A percentile compares a stretch with the other conserved stretches of the same genome.
Evolutionary conservation across 257 asterid species (phyloP).

Genomic region (Avicennia marina): DNA sequence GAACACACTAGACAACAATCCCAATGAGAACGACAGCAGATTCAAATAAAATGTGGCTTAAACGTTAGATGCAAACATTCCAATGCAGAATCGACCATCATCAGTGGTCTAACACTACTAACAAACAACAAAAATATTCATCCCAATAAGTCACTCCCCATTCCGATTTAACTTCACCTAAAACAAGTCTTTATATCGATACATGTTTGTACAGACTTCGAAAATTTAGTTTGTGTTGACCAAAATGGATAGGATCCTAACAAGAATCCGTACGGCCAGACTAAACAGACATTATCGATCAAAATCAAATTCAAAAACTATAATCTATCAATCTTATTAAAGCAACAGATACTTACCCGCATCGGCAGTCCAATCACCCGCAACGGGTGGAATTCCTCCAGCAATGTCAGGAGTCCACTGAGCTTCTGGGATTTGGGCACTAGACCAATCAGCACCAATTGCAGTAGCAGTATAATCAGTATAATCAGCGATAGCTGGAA

Average conservation of each 20-base stretch:
- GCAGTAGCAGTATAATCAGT: slow-evolving; percentile 24
- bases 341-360: slow-evolving; percentile 23
- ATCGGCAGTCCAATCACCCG: slow-evolving; percentile 28
- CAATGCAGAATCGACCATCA: not conserved
- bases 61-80: too few relatives aligned
- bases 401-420: slow-evolving; percentile 30
- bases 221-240: not conserved
- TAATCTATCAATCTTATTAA: not conserved
- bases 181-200: too few relatives aligned
- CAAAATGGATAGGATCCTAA: too few relatives aligned
- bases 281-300: not conserved
- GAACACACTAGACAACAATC: not conserved
- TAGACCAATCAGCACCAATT: slow-evolving; percentile 38
- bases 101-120: too few relatives aligned
- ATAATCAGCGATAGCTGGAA: slow-evolving; percentile 34
- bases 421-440: slow-evolving; percentile 32
- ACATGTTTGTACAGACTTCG: too few relatives aligned
- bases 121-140: too few relatives aligned
- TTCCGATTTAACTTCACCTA: too few relatives aligned
- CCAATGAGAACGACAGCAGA: not conserved
- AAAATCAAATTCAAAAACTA: not conserved
- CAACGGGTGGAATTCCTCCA: slow-evolving; percentile 17
- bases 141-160: too few relatives aligned
- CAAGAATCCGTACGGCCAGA: too few relatives aligned
- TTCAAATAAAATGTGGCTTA: too few relatives aligned